These are phyloP conservation scores for Chrysoporthe cubensis DNA, from an alignment of 2,329 filamentous ascomycete genomes.

Conservation along the genomic window DNA sequence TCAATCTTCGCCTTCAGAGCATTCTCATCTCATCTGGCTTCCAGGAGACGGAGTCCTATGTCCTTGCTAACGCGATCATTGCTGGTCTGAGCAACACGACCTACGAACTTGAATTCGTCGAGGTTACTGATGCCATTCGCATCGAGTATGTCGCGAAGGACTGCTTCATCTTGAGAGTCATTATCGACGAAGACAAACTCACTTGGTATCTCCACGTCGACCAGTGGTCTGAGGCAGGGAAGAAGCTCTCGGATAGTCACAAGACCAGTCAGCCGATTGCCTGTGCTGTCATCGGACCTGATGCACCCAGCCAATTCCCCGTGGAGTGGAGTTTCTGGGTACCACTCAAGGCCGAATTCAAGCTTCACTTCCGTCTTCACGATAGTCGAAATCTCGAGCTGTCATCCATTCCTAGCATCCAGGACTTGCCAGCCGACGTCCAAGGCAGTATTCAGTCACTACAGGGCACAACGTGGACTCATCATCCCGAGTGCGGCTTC, in stretches of 20 bases:
- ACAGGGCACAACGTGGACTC: conserved; percentile 10
- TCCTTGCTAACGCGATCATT: conserved; percentile 13
- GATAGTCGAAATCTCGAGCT: conserved; percentile 7
- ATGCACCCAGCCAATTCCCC: conserved; percentile 17
- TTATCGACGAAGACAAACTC: conserved; percentile 20
- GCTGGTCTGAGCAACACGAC: conserved; percentile 20
- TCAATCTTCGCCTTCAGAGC: not conserved
- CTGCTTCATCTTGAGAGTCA: conserved; percentile 21
- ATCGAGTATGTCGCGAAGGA: conserved; percentile 24
- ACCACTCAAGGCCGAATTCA: not conserved
- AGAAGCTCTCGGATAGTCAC: not conserved
- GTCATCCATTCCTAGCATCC: not conserved
- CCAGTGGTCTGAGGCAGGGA: conserved; percentile 16
- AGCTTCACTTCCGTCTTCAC: conserved; percentile 1
- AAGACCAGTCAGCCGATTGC: conserved; percentile 30
- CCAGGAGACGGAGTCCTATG: not conserved
- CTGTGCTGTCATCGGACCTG: conserved; percentile 18
- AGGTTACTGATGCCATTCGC: conserved; percentile 24
- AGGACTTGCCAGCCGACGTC: not conserved
- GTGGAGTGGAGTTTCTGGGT: conserved; percentile 21
- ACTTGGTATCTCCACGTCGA: conserved; percentile 24
- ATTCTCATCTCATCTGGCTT: conserved; percentile 3
- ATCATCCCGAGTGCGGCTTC: conserved; percentile 36
- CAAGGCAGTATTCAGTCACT: conserved; percentile 5
- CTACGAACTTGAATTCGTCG: conserved; percentile 23